phyloP scores from a whole-genome alignment of 805 yeast species.

The Alloascoidea africana region DNA sequence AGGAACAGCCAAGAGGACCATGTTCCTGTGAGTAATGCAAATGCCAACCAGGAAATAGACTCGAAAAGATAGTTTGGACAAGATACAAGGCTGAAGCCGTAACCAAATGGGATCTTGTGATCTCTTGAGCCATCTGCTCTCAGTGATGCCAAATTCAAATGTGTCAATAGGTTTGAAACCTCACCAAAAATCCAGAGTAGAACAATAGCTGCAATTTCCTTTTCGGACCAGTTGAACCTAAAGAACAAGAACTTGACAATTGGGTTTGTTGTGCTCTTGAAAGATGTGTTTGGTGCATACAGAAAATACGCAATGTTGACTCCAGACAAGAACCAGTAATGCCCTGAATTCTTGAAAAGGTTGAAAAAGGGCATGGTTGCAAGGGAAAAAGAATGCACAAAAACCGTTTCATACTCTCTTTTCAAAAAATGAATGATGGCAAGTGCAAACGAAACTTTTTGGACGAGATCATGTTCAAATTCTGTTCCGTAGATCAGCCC shows the following conservation, averaged over 20 bases:
- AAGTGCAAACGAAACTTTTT: conserved; percentile 35
- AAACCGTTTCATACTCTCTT: conserved; percentile 78
- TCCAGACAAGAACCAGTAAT: conserved; percentile 91
- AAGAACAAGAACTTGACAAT: background rate
- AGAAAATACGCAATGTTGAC: conserved; percentile 33
- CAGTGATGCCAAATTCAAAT: conserved; percentile 40
- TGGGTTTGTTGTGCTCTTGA: conserved; percentile 7
- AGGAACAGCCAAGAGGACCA: conserved; percentile 63
- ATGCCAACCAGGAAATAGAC: conserved; percentile 55
- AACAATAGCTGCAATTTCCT: conserved; percentile 3
- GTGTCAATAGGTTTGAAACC: conserved; percentile 57
- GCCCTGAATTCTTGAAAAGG: conserved; percentile 76
- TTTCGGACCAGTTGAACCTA: conserved; percentile 5
- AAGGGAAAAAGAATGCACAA: conserved; percentile 72
- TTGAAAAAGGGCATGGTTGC: conserved; percentile 88
- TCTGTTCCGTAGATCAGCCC: conserved; percentile 18
- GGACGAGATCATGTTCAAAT: conserved; percentile 32
- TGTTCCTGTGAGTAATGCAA: conserved; percentile 61
- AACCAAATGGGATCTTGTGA: conserved; percentile 68
- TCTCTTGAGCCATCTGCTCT: conserved; percentile 41
- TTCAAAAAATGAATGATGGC: conserved; percentile 67
- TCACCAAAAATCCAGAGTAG: conserved; percentile 44
- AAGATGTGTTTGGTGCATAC: conserved; percentile 26
- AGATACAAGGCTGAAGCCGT: conserved; percentile 67
- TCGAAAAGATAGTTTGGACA: conserved; percentile 94